Percentiles rank a stretch among this genome's conserved stretches.
Evolutionary conservation across 2,329 filamentous ascomycete genomes (phyloP).

Genomic region (Nemania sp.): DNA sequence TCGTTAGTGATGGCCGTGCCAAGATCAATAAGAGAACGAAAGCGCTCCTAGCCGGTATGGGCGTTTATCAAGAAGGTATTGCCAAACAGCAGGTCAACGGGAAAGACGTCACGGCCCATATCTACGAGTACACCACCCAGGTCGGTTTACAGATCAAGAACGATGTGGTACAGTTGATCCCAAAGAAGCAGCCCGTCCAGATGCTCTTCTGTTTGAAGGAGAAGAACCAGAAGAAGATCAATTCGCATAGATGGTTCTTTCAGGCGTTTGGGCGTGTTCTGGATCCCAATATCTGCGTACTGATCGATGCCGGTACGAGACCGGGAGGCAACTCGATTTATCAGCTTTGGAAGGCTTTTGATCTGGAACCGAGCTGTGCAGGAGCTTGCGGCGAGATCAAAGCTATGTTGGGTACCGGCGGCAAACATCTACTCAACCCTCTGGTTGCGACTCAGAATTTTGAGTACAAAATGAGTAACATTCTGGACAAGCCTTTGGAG

Average conservation of each 20-base stretch:
- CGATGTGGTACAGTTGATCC: constrained; percentile 80
- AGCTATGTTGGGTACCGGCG: constrained; percentile 87
- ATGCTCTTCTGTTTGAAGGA: constrained; percentile 98
- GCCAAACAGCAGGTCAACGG: constrained; percentile 97
- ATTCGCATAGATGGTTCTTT: constrained; percentile 99
- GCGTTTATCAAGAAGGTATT: constrained; percentile 97
- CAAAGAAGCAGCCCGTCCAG: constrained; percentile 87
- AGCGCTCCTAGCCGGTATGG: constrained; percentile 87
- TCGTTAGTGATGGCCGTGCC: constrained; percentile 90
- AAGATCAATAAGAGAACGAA: constrained; percentile 91
- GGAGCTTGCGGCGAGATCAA: constrained; percentile 98
- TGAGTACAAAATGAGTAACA: constrained; percentile 99
- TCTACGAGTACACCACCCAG: constrained; percentile 93
- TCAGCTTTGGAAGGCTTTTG: constrained; percentile 97
- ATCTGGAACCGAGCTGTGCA: constrained; percentile 95
- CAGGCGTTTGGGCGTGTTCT: constrained; percentile 90
- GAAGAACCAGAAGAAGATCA: constrained; percentile 99
- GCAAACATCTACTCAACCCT: constrained; percentile 84
- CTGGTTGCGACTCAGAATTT: constrained; percentile 98
- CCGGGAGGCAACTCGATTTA: constrained; percentile 95
- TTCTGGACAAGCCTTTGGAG: constrained; percentile 94
- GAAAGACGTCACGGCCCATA: constrained; percentile 95
- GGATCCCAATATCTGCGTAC: constrained; percentile 93
- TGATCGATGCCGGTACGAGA: constrained; percentile 94
- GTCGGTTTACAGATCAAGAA: constrained; percentile 89